A percentile compares a stretch with the other conserved stretches of the same genome.
Evolutionary conservation across 2,329 filamentous ascomycete genomes (phyloP).

Genomic region (Dichotomopilus funicola): DNA sequence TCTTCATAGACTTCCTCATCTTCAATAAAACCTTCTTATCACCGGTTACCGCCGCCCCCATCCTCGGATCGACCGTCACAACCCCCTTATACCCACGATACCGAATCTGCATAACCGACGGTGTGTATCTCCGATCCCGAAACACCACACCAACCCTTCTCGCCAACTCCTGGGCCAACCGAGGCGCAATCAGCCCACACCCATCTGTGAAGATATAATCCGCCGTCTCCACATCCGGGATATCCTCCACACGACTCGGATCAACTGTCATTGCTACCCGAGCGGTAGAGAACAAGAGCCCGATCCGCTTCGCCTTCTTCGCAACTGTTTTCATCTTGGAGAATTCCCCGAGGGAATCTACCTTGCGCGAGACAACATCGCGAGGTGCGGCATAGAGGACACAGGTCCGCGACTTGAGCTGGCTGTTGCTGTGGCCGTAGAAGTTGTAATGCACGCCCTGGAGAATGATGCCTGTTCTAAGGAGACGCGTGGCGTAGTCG

Average conservation of each 20-base stretch:
- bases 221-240: slow-evolving; percentile 31
- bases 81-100: slow-evolving; percentile 40
- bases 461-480: slow-evolving; percentile 30
- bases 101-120: slow-evolving; percentile 36
- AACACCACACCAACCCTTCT: slow-evolving; percentile 30
- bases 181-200: slow-evolving; percentile 33
- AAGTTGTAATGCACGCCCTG: slow-evolving; percentile 35
- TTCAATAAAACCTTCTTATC: slow-evolving; percentile 16
- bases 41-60: slow-evolving; percentile 11
- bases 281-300: slow-evolving; percentile 35
- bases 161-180: slow-evolving; percentile 30
- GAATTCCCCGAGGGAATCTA: slow-evolving; percentile 35
- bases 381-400: slow-evolving; percentile 32
- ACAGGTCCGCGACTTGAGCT: slow-evolving; percentile 37
- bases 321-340: slow-evolving; percentile 36
- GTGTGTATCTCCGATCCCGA: slow-evolving; percentile 32
- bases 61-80: slow-evolving; percentile 32
- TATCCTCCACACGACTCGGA: slow-evolving; percentile 33
- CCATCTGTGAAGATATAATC: slow-evolving; percentile 38
- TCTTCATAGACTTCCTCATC: slow-evolving; percentile 35
- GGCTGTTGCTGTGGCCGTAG: slow-evolving; percentile 39
- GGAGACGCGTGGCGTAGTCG: slow-evolving; percentile 32
- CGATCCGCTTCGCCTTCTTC: slow-evolving; percentile 38
- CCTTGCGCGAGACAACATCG: slow-evolving; percentile 28
- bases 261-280: slow-evolving; percentile 28